Conservation (phyloP, 1,284 basidiomycete species). For the Apiotrichum siamense region DNA sequence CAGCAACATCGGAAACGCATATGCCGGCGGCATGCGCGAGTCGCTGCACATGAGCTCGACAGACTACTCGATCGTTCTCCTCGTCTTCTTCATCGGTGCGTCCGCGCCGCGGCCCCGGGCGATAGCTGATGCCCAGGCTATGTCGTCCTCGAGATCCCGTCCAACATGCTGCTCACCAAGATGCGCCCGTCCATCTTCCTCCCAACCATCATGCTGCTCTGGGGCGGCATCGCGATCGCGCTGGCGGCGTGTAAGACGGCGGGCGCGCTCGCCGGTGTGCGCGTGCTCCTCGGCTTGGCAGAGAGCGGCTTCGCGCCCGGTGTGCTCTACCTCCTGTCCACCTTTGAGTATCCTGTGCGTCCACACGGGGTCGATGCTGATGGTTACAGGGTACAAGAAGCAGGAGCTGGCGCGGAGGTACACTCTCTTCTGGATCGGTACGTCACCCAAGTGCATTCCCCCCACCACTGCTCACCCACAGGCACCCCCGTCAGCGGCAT, state of each 20-base stretch:
- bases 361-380: conserved; percentile 20
- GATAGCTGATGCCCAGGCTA: not conserved
- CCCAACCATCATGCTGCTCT: conserved; percentile 21
- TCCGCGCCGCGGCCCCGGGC: too few species aligned
- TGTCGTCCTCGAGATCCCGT: conserved; percentile 19
- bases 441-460: not conserved
- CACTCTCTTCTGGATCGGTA: conserved; percentile 17
- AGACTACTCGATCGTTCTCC: conserved; percentile 10
- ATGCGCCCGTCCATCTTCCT: conserved; percentile 24
- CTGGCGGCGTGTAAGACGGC: conserved; percentile 8
- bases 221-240: conserved; percentile 17
- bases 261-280: conserved; percentile 14
- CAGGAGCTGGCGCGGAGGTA: conserved; percentile 10
- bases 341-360: not conserved
- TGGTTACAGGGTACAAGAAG: conserved; percentile 18
- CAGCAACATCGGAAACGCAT: conserved; percentile 20
- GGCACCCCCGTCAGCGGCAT: conserved; percentile 18
- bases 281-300: conserved; percentile 11
- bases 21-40: conserved; percentile 14
- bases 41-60: conserved; percentile 5
- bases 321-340: conserved; percentile 6
- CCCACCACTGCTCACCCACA: not conserved
- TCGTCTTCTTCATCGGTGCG: conserved; percentile 14
- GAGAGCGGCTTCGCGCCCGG: conserved; percentile 15
- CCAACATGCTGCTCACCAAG: conserved; percentile 23